phyloP scores from a whole-genome alignment of 2,329 filamentous ascomycete genomes.

The Arthrobotrys pseudoclavata region DNA sequence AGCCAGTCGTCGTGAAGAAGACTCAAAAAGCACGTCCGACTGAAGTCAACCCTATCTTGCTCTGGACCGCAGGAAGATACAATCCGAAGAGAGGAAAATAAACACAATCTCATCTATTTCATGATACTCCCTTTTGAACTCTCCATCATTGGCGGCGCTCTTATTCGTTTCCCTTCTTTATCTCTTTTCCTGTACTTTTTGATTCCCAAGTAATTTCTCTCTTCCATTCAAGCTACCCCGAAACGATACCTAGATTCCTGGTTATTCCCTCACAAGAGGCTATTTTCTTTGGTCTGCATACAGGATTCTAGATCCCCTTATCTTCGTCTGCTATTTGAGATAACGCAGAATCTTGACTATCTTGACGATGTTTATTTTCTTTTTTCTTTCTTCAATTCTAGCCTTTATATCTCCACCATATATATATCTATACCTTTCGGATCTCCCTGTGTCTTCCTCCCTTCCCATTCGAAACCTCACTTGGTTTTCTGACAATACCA shows the following conservation, averaged over 20 bases:
- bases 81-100: conserved; percentile 54
- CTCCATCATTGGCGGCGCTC: conserved; percentile 41
- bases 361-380: conserved; percentile 9
- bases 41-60: conserved; percentile 61
- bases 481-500: conserved; percentile 29
- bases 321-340: conserved; percentile 46
- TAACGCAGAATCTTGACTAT: conserved; percentile 51
- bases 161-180: conserved; percentile 21
- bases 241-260: conserved; percentile 50
- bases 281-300: conserved; percentile 30
- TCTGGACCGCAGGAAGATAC: conserved; percentile 64
- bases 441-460: conserved; percentile 4
- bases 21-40: conserved; percentile 60
- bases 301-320: conserved; percentile 14
- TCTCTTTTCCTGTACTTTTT: conserved; percentile 1
- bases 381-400: not conserved
- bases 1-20: conserved; percentile 53
- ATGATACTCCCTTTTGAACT: conserved; percentile 11
- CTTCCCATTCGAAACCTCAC: not conserved
- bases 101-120: not conserved
- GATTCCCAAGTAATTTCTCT: conserved; percentile 13
- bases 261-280: conserved; percentile 43
- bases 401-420: conserved; percentile 12
- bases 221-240: conserved; percentile 26
- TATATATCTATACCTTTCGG: conserved; percentile 3